Conservation (phyloP, 2,329 filamentous ascomycete species). For the Coniochaeta sp. region DNA sequence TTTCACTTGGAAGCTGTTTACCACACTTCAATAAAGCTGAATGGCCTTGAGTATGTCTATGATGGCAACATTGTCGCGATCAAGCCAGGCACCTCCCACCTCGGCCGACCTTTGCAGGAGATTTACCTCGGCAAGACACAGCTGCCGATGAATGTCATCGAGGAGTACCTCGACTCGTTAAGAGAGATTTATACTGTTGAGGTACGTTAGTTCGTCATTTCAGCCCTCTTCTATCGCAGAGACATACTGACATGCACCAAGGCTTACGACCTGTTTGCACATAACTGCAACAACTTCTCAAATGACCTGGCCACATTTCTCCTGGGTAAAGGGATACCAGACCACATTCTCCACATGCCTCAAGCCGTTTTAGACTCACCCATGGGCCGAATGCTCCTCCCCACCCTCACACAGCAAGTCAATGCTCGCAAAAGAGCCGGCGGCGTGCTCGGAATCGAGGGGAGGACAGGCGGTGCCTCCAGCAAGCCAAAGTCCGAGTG, state of each 20-base stretch:
- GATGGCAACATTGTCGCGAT: conserved; percentile 82
- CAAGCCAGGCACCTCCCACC: conserved; percentile 72
- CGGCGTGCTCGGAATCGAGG: conserved; percentile 44
- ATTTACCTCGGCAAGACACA: conserved; percentile 69
- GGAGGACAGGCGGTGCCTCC: conserved; percentile 16
- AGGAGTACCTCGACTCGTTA: conserved; percentile 82
- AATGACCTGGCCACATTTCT: conserved; percentile 89
- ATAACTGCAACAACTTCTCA: conserved; percentile 98
- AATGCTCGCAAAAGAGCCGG: conserved; percentile 40
- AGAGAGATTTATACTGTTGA: conserved; percentile 75
- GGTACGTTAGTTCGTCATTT: conserved; percentile 29
- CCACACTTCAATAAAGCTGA: conserved; percentile 83
- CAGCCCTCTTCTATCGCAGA: neutral
- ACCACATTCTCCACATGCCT: conserved; percentile 78
- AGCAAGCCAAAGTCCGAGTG: conserved; percentile 18
- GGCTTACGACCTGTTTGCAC: conserved; percentile 81
- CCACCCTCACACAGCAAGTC: conserved; percentile 52
- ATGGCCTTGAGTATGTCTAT: conserved; percentile 83
- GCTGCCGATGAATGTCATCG: conserved; percentile 70
- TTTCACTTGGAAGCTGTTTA: conserved; percentile 83
- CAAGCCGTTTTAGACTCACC: conserved; percentile 59
- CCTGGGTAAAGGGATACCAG: conserved; percentile 79
- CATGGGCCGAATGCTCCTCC: conserved; percentile 71
- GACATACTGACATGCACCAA: conserved; percentile 22
- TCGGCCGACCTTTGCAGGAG: conserved; percentile 74